Base-by-base conservation (phyloP, 2,329 filamentous ascomycete species). In the Neonectria neomacrospora region DNA sequence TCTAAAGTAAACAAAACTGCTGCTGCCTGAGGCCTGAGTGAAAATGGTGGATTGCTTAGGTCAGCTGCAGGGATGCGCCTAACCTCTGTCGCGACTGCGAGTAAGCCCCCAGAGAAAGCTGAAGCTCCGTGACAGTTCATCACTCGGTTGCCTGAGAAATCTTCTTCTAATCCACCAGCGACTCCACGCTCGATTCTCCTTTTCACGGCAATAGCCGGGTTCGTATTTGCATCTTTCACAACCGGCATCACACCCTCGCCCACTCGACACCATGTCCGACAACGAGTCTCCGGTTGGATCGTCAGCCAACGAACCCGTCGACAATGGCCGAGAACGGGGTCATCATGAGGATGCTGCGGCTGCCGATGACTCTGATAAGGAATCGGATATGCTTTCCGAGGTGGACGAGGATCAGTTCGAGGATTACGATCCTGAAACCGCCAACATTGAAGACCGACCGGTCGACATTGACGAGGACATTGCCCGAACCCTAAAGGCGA, bases 351-450 rank as follows among this genome's bases (percentile, higher is more conserved):
- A 62, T 18, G 47, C 47, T 3, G 80, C 74, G 12, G 80, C 78
- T 6, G 37, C 37, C 37, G 37, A 41, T 5, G 80, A 78, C 56
- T 85, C 82, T 2, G 87, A 89, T 67, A 81, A 81, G 55, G 86
- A 88, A 12, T 87, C 85, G 0, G 86, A 88, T 67, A 77, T 85
- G 41, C 83, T 91, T 1, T 91, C 88, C 22, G 89, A 91, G 73
- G 87, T 91, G 66, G 89, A 91, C 71, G 89, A 90, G 72, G 85
- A 90, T 58, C 86, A 91, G 71, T 90, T 92, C 65, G 88, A 87
- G 67, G 88, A 91, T 66, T 91, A 91, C 77, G 88, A 91, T 67
- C 86, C 88, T 10, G 83, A 86, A 45, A 87, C 85, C 6, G 87
- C 87, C 63, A 86, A 88, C 53, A 85, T 89, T 41, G 87, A 89